Percentiles rank a stretch among this genome's conserved stretches.
Conservation (phyloP, 192 early-diverging fungal genomes). For the Podila epicladia region DNA sequence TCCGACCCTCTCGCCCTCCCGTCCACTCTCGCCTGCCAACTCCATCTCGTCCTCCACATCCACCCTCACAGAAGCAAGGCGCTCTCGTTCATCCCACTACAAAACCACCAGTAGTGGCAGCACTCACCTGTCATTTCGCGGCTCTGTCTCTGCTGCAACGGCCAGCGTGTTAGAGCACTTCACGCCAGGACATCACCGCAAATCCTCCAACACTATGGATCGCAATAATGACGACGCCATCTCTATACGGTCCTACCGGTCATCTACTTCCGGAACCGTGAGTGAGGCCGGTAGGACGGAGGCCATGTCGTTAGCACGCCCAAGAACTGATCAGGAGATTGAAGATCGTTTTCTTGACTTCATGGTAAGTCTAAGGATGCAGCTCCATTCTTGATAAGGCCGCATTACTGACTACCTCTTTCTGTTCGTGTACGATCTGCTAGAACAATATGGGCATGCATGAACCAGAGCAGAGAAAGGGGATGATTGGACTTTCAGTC, state of each 20-base stretch:
- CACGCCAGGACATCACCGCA: conserved; percentile 10
- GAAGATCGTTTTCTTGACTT: conserved; percentile 65
- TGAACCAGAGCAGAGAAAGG: conserved; percentile 55
- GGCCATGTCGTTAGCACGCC: conserved; percentile 40
- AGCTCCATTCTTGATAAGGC: background rate
- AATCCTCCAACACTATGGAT: conserved; percentile 32
- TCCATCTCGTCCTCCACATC: conserved; percentile 3
- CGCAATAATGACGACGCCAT: conserved; percentile 30
- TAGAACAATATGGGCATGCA: conserved; percentile 65
- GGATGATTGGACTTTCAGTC: conserved; percentile 54
- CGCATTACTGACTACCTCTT: background rate
- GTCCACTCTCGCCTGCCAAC: background rate
- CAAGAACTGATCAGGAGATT: conserved; percentile 57
- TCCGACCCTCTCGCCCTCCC: background rate
- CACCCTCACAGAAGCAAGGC: background rate
- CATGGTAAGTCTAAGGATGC: conserved; percentile 49
- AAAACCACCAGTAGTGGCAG: background rate
- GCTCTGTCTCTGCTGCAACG: conserved; percentile 1
- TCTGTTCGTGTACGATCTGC: background rate
- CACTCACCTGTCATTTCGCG: background rate
- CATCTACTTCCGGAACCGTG: conserved; percentile 27
- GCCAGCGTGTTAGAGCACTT: conserved; percentile 12
- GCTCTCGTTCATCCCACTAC: background rate
- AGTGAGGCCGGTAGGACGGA: conserved; percentile 39
- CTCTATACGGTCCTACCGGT: conserved; percentile 28